phyloP scores from a whole-genome alignment of 129 eudicot species.

The Arctium lappa region DNA sequence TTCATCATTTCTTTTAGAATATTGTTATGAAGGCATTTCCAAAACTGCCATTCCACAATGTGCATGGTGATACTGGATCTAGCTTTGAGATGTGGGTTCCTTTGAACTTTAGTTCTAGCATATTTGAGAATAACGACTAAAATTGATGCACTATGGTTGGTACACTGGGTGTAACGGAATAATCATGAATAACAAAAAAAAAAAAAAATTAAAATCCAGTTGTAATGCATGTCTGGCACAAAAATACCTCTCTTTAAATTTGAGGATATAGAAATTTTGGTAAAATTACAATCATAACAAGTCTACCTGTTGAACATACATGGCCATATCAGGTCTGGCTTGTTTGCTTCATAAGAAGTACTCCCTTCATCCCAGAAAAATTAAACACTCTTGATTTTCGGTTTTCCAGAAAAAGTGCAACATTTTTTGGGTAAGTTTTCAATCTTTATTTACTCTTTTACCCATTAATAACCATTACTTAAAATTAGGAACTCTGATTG shows the following conservation, averaged over 20 bases:
- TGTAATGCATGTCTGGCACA: neutral
- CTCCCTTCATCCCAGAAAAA: neutral
- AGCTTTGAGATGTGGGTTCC: neutral
- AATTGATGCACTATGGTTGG: neutral
- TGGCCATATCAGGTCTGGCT: neutral
- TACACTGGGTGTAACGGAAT: neutral
- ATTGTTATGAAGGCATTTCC: neutral
- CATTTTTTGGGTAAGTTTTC: neutral
- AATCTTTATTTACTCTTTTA: neutral
- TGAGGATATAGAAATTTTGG: neutral
- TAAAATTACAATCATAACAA: neutral
- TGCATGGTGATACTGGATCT: neutral
- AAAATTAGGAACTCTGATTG: neutral
- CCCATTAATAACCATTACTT: neutral
- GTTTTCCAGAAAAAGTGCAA: neutral
- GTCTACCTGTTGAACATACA: neutral
- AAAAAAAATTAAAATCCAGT: neutral
- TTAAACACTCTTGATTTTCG: neutral
- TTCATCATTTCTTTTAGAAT: neutral
- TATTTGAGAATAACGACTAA: neutral
- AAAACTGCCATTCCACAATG: neutral
- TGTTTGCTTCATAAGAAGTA: neutral
- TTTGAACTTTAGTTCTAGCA: neutral
- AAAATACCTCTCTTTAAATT: neutral
- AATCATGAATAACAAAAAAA: neutral